These are phyloP conservation scores for Microbotryum lychnidis-dioicae DNA, from an alignment of 1,284 basidiomycete genomes.

Conservation along the genomic window DNA sequence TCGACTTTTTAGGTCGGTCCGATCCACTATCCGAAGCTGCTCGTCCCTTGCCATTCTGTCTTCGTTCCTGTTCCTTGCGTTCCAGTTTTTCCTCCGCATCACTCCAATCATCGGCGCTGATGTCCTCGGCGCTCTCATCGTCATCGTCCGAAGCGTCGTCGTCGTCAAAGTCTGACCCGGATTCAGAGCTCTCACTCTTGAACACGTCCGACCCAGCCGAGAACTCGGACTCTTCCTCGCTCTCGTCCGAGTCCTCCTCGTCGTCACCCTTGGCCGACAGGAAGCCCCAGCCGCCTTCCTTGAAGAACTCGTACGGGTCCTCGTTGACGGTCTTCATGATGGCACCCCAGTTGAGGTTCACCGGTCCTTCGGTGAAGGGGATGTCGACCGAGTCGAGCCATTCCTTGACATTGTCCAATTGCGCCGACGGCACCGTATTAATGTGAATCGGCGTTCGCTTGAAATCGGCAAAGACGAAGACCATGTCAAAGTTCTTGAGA, in stretches of 20 bases:
- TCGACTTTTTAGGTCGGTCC: too few species aligned
- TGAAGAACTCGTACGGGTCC: constrained; percentile 92
- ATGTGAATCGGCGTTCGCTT: constrained; percentile 83
- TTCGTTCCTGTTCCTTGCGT: too few species aligned
- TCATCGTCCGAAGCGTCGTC: constrained; percentile 4
- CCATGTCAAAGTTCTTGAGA: constrained; percentile 93
- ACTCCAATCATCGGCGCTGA: constrained; percentile 5
- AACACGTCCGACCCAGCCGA: neutral
- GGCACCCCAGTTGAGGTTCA: constrained; percentile 95
- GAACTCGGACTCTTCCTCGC: constrained; percentile 38
- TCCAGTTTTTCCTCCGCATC: constrained; percentile 1
- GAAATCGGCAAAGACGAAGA: constrained; percentile 95
- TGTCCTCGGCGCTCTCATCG: constrained; percentile 1
- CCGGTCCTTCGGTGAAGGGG: constrained; percentile 87
- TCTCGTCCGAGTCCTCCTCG: constrained; percentile 38
- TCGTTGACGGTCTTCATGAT: constrained; percentile 75
- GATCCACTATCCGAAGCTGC: too few species aligned
- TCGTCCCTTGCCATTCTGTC: too few species aligned
- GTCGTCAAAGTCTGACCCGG: constrained; percentile 1
- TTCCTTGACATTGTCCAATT: constrained; percentile 91
- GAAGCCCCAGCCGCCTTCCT: constrained; percentile 91
- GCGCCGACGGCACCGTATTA: constrained; percentile 84
- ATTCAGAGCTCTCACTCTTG: neutral
- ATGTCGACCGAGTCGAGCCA: constrained; percentile 99
- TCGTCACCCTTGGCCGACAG: constrained; percentile 58